Base-by-base conservation (phyloP, 345 rosid species). In the Melaleuca alternifolia region DNA sequence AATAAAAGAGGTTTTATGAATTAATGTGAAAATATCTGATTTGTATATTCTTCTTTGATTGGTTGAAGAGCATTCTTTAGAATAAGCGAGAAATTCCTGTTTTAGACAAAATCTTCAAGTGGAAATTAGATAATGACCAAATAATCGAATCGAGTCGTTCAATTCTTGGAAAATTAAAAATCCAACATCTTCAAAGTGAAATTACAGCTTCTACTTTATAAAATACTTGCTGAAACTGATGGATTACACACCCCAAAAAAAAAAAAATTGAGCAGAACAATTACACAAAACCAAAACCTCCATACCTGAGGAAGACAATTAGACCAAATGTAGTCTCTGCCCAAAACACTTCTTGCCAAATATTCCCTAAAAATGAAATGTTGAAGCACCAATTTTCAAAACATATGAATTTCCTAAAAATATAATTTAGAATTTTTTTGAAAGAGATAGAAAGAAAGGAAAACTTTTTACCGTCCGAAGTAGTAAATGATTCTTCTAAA, bases 1-100 rank as follows among this genome's bases (percentile, higher is more conserved):
- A 13, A 90, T 92, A 30, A 88, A 90, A 89, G 75, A 86, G 84
- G 2, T 86, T 89, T 11, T 44, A 51, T 23, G 88, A 84, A 50
- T 86, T 62, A 57, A 11, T 33, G 0, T 41, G 84, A 89, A 84
- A 88, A 86, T 37, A 84, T 89, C 86, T 79, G 84, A 1, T 85
- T 87, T 41, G 3, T 41, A 41, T 41, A 41, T 41, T 51, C 14
- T 52, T 52, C 57, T 54, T 54, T 54, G 57, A 54, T 20, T 54
- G 24, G 10, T 54, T 20, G 24, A 54, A 54, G 10, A 54, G 20
- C 10, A 54, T 54, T 54, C 7, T 10, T 54, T 54, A 4, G 41
- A 41, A 41, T 41, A 41, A 41, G 41, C 41, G 41, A 41, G 41
- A 41, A 41, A 41, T 41, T 41, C 41, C 41, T 41, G 41, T 41